A percentile compares a stretch with the other conserved stretches of the same genome.
phyloP scores from a whole-genome alignment of 148 eudicot species.

The Drosera capensis region DNA sequence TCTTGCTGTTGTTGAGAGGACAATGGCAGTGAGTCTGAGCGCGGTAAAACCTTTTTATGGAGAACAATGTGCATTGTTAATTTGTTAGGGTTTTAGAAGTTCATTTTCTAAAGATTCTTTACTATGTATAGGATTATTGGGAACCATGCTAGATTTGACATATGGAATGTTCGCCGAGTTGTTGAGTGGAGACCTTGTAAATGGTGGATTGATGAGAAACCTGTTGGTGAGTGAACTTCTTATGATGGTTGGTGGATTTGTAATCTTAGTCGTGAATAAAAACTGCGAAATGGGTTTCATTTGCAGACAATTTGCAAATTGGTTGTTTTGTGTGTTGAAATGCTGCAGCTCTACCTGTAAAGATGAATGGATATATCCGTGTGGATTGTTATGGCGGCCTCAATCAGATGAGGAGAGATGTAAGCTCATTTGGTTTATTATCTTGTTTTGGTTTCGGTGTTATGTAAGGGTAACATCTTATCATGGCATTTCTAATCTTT shows the following conservation, averaged over 20 bases:
- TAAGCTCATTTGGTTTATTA: conserved; percentile 17
- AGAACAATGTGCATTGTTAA: too few relatives aligned
- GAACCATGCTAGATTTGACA: conserved; percentile 16
- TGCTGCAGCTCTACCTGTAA: conserved; percentile 86
- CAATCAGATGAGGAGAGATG: conserved; percentile 97
- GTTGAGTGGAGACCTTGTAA: conserved; percentile 81
- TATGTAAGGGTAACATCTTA: not conserved
- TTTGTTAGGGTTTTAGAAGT: not conserved
- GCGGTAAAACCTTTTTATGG: too few relatives aligned
- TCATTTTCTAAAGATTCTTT: conserved; percentile 10
- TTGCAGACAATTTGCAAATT: conserved; percentile 68
- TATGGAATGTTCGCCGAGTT: conserved; percentile 61
- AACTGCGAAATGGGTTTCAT: conserved; percentile 38
- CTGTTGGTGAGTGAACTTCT: conserved; percentile 31
- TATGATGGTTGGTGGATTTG: conserved; percentile 2
- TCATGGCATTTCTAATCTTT: conserved; percentile 1
- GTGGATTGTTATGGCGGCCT: conserved; percentile 99
- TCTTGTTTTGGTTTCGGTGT: not conserved
- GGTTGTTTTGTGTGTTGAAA: conserved; percentile 56
- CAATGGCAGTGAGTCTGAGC: too few relatives aligned
- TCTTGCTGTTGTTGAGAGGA: too few relatives aligned
- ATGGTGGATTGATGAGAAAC: conserved; percentile 63
- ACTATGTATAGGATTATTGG: too few relatives aligned
- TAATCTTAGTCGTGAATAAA: conserved; percentile 20
- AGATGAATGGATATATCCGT: conserved; percentile 79